Base-by-base conservation (phyloP, 1,284 basidiomycete genomes). In the Malassezia restricta region DNA sequence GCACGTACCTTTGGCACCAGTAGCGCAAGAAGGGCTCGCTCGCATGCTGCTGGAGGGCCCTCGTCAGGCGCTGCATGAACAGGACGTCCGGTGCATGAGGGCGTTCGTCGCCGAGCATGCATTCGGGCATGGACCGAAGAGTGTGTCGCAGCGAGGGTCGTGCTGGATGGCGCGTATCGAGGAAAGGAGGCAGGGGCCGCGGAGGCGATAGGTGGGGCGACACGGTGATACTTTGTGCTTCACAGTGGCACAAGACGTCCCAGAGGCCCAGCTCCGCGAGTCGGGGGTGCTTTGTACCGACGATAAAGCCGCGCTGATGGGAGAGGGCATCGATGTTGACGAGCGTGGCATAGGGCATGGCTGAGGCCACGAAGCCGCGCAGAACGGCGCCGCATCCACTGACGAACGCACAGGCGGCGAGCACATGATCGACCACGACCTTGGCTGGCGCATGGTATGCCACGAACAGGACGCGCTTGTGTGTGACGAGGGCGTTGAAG, bases 221-320 rank as follows among this genome's bases (percentile, higher is more conserved):
- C 11, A 49, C 40, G n/a, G 40, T 42, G 8, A 49, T 43, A 1
- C 8, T 3, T 5, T 87, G 87, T 0, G 82, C 83, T 49, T 87
- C 84, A 54, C 94, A 82, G 68, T 95, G 88, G 73, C 88, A 86
- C 35, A 95, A 77, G 1, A 98, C 77, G 73, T 98, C 91, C 92
- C 92, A 98, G 14, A 81, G 79, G 1, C 82, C 82, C 0, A 85
- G 81, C 7, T 85, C 79, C 65, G 91, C 87, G 71, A 95, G 95
- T 30, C 92, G 87, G 1, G 91, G 91, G 68, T 98, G 96, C 3
- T 87, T 92, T 1, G 95, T 90, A 3, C 91, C 91, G 5, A 90
- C 91, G 51, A 98, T 89, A 72, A 85, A 98, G 9, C 86, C 89
- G 5, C 85, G 82, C 43, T 87, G 82, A 40, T 82, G 81, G 74